Conservation (phyloP, 23 red algal species). For the Pyropia yezoensis region DNA sequence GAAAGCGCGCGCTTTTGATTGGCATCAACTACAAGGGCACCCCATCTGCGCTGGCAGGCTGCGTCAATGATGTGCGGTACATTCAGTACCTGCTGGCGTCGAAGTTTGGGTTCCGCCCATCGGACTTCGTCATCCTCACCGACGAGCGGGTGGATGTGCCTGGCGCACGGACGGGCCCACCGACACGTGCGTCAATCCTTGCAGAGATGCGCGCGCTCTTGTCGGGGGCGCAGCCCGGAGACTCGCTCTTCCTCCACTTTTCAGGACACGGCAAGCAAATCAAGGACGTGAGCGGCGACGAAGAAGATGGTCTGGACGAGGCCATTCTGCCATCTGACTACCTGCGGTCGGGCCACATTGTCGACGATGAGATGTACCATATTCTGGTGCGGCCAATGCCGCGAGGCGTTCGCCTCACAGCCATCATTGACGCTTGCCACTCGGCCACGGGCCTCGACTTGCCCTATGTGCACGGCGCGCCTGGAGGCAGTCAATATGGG, state of each 20-base stretch:
- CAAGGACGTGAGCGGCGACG: conserved; percentile 38
- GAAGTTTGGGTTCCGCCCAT: conserved; percentile 30
- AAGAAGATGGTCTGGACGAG: conserved; percentile 62
- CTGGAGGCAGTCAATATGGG: not conserved
- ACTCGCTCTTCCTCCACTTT: conserved; percentile 52
- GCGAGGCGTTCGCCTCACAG: conserved; percentile 33
- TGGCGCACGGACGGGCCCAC: conserved; percentile 18
- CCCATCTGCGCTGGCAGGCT: conserved; percentile 20
- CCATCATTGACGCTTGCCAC: conserved; percentile 59
- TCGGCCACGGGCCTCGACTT: conserved; percentile 41
- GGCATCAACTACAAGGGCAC: conserved; percentile 68
- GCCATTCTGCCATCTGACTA: conserved; percentile 44
- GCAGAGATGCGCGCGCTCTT: conserved; percentile 38
- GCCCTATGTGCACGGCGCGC: not conserved
- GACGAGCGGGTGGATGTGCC: conserved; percentile 21
- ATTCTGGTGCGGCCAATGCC: conserved; percentile 24
- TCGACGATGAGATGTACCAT: conserved; percentile 49
- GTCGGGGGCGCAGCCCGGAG: conserved; percentile 8
- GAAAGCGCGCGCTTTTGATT: conserved; percentile 42
- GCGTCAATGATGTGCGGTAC: conserved; percentile 59
- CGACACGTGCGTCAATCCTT: conserved; percentile 34
- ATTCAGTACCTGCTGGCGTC: conserved; percentile 43
- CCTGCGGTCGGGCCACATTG: conserved; percentile 40
- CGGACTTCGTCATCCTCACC: conserved; percentile 56
- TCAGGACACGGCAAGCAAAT: conserved; percentile 59